Conservation (phyloP, 2,329 filamentous ascomycete genomes). For the Rasamsonia emersonii region DNA sequence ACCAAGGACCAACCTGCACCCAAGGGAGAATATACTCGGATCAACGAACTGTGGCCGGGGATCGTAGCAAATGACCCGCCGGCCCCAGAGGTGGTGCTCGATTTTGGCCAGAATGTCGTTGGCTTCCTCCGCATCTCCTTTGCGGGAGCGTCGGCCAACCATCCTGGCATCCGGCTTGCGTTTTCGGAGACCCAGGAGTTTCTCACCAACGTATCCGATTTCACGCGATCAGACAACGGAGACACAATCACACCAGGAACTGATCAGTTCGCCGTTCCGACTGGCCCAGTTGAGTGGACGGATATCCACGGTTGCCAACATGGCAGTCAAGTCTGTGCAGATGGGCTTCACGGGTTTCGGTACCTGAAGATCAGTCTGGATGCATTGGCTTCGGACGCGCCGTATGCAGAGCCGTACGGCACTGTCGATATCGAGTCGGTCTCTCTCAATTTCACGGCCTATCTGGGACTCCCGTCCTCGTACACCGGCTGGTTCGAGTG, state of each 20-base stretch:
- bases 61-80: constrained; percentile 1
- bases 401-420: constrained; percentile 37
- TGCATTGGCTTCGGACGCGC: constrained; percentile 36
- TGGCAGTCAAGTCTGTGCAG: constrained; percentile 39
- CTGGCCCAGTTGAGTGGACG: constrained; percentile 37
- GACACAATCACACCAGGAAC: constrained; percentile 38
- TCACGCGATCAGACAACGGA: constrained; percentile 11
- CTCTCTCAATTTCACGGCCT: constrained; percentile 37
- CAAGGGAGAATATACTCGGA: constrained; percentile 1
- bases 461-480: constrained; percentile 40
- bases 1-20: not conserved
- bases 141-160: constrained; percentile 8
- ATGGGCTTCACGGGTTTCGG: constrained; percentile 47
- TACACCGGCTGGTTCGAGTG: constrained; percentile 47
- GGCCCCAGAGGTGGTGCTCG: constrained; percentile 8
- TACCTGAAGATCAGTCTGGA: constrained; percentile 44
- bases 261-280: constrained; percentile 43
- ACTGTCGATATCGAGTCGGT: constrained; percentile 37
- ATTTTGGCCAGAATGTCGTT: constrained; percentile 12
- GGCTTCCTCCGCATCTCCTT: constrained; percentile 9
- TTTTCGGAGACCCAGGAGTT: constrained; percentile 10
- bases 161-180: constrained; percentile 9
- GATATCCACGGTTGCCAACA: constrained; percentile 38
- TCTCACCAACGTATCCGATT: constrained; percentile 10
- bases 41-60: constrained; percentile 1